These are phyloP conservation scores for Boletus barrowsii DNA, from an alignment of 768 basidiomycete genomes.

Conservation along the genomic window DNA sequence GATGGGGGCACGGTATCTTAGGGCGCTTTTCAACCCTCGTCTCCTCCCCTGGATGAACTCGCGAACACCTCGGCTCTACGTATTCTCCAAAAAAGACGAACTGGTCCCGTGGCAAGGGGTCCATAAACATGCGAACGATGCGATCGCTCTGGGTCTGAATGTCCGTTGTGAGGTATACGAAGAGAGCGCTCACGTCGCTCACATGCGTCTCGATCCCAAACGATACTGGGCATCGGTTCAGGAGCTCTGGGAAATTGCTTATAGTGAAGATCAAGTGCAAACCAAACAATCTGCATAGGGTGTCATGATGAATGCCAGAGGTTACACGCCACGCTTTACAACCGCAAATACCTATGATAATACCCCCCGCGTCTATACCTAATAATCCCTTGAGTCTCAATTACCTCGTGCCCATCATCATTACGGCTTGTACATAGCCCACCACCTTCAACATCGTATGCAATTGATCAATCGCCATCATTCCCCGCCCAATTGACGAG, in stretches of 20 bases:
- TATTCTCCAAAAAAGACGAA: slow-evolving; percentile 33
- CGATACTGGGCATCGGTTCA: slow-evolving; percentile 26
- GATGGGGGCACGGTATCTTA: slow-evolving; percentile 1
- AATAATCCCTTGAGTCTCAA: too few relatives aligned
- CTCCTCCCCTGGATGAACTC: slow-evolving; percentile 32
- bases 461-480: too few relatives aligned
- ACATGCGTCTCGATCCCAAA: slow-evolving; percentile 29
- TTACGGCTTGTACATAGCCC: too few relatives aligned
- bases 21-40: slow-evolving; percentile 16
- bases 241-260: slow-evolving; percentile 20
- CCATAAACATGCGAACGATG: slow-evolving; percentile 23
- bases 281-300: neutral
- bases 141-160: slow-evolving; percentile 23
- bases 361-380: too few relatives aligned
- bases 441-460: too few relatives aligned
- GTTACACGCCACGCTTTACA: too few relatives aligned
- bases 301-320: too few relatives aligned
- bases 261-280: neutral
- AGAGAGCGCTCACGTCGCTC: slow-evolving; percentile 35
- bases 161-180: slow-evolving; percentile 31
- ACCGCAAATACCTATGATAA: too few relatives aligned
- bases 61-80: slow-evolving; percentile 34
- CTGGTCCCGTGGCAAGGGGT: slow-evolving; percentile 30
- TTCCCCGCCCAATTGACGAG: too few relatives aligned
- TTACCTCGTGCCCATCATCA: too few relatives aligned